These are phyloP conservation scores for Antarctomyces pellizariae DNA, from an alignment of 495 filamentous ascomycete genomes.

Conservation along the genomic window DNA sequence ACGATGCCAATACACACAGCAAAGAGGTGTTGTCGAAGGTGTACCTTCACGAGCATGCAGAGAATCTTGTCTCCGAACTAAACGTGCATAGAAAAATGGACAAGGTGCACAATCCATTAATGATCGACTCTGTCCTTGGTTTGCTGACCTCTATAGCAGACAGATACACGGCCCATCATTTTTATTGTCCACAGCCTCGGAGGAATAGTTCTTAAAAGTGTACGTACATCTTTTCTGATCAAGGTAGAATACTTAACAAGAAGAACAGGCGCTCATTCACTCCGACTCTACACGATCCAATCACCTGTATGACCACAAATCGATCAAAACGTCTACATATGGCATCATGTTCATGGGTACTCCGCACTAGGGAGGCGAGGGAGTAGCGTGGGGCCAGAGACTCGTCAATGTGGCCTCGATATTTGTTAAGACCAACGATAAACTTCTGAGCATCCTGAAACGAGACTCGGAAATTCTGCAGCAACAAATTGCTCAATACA, in stretches of 20 bases:
- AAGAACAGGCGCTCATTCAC: conserved; percentile 29
- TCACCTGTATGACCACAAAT: conserved; percentile 32
- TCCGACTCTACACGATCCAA: conserved; percentile 26
- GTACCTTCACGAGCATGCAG: conserved; percentile 9
- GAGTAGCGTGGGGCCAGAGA: conserved; percentile 9
- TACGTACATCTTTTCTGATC: conserved; percentile 7
- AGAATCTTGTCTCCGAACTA: conserved; percentile 8
- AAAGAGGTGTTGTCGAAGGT: background rate
- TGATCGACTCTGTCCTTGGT: background rate
- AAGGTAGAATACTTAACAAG: conserved; percentile 1
- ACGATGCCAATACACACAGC: conserved; percentile 11
- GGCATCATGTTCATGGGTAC: conserved; percentile 48
- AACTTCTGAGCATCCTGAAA: conserved; percentile 13
- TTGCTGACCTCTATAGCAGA: background rate
- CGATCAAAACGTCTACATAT: conserved; percentile 43
- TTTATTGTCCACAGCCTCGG: conserved; percentile 46
- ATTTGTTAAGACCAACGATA: conserved; percentile 11
- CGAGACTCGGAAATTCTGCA: conserved; percentile 15
- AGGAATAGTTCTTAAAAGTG: conserved; percentile 40
- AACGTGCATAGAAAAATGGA: conserved; percentile 5
- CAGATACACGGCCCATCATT: conserved; percentile 29
- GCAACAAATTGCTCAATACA: conserved; percentile 14
- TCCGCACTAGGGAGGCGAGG: conserved; percentile 24
- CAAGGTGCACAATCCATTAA: too few species aligned
- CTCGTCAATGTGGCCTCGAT: conserved; percentile 16